phyloP scores from a whole-genome alignment of 768 basidiomycete species.

The Xerocomus potaroensis region DNA sequence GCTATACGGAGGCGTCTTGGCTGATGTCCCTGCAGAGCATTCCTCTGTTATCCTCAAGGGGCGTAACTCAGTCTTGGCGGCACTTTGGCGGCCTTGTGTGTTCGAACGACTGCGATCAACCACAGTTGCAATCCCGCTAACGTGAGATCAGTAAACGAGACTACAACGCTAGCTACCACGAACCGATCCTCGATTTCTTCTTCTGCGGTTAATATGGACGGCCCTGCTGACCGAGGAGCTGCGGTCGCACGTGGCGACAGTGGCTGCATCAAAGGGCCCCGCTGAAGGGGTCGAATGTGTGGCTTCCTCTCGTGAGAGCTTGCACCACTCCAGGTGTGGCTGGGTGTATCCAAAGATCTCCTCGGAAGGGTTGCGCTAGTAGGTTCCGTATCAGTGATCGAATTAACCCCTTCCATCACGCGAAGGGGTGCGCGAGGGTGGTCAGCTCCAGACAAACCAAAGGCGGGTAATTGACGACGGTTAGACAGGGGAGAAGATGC shows the following conservation, averaged over 20 bases:
- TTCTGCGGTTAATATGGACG: background rate
- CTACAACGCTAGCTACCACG: background rate
- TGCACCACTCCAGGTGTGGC: background rate
- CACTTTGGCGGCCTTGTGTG: background rate
- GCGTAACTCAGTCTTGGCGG: background rate
- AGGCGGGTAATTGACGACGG: conserved; percentile 1
- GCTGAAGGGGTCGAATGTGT: conserved; percentile 1
- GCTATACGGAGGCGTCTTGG: too few species aligned
- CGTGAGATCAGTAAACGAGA: background rate
- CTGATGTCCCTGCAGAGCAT: background rate
- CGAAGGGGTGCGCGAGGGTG: conserved; percentile 1
- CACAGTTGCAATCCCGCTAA: conserved; percentile 3
- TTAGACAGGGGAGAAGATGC: conserved; percentile 13
- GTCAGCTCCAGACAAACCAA: background rate
- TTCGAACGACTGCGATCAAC: background rate
- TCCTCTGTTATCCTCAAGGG: background rate
- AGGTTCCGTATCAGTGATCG: conserved; percentile 2
- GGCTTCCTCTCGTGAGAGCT: conserved; percentile 11
- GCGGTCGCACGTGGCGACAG: background rate
- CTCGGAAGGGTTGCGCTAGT: background rate
- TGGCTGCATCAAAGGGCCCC: background rate
- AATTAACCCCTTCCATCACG: background rate
- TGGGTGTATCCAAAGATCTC: background rate
- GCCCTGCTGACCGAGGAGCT: background rate
- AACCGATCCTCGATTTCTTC: conserved; percentile 6